Evolutionary conservation across 257 asterid genomes (phyloP), one percentile per base, ranked within the genome.

Genomic region (Henckelia pumila): DNA sequence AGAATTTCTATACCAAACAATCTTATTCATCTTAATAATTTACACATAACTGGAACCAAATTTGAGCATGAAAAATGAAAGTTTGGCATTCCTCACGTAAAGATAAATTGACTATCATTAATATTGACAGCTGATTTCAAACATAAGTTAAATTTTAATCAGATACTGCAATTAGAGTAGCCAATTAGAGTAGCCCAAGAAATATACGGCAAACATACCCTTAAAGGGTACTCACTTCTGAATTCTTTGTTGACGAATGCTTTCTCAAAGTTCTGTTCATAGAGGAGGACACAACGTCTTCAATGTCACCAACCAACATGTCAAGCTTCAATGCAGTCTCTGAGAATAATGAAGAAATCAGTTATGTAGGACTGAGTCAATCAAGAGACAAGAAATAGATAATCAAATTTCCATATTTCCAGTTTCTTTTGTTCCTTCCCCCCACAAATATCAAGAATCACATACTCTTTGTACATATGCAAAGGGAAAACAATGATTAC

Each of bases 261-360:
- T 79, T 81, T 81, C 87, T 82, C 76, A 84, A 69, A 11, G 87
- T 84, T 73, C 87, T 77, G 67, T 83, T 89, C 76, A 84, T 80
- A 20, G 85, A 66, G 61, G 91, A 82, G 58, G 97, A 86, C 56
- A 87, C 99, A 30, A 95, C 95, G 59, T 91, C 99, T 85, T 94
- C 99, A 50, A 91, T 72, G 75, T 88, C 99, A 72, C 97, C 97
- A 70, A 94, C 89, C 84, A 89, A 75, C 20, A 89, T 80, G 76
- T 82, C 97, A 63, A 94, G 96, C 83, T 83, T 94, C 79, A 94
- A 70, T 68, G 91, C 91, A 0, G 85, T 94, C 85, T 87, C 99
- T 93, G 91, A 73, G 78, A 66, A 81, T 71, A 61, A 73, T 56
- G 55, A 78, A 56, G 58, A 75, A 63, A 59, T 29, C n/a, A 47